Conservation (phyloP, 306 rosid species). For the Vachellia collinsii region DNA sequence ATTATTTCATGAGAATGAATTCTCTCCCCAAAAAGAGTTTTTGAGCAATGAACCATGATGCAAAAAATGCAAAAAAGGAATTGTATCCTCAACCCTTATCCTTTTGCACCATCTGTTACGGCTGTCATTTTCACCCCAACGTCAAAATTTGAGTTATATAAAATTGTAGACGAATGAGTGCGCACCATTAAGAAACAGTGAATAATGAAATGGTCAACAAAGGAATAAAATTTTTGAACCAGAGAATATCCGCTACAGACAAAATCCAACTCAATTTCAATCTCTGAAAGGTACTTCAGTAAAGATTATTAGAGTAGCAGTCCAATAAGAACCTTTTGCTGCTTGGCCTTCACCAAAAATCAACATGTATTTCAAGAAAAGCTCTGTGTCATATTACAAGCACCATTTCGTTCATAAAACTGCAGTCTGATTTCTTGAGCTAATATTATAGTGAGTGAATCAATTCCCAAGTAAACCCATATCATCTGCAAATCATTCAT, state of each 20-base stretch:
- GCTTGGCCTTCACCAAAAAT: not conserved
- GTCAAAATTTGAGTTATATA: not conserved
- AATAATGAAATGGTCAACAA: not conserved
- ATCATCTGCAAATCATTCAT: constrained; percentile 1
- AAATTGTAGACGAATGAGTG: not conserved
- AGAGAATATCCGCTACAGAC: not conserved
- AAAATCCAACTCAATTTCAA: not conserved
- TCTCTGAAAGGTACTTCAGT: not conserved
- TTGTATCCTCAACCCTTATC: not conserved
- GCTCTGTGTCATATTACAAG: not conserved
- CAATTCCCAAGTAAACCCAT: not conserved
- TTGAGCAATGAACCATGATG: not conserved
- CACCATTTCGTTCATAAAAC: not conserved
- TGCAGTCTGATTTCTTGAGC: not conserved
- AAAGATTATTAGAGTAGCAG: not conserved
- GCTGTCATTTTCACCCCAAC: not conserved
- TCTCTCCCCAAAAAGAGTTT: not conserved
- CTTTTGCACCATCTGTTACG: not conserved
- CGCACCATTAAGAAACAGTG: not conserved
- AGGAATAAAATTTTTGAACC: not conserved
- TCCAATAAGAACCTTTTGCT: not conserved
- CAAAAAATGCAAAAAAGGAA: not conserved
- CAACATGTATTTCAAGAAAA: not conserved
- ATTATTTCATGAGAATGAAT: not conserved
- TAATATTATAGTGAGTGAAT: not conserved